Base-by-base conservation (phyloP, 176 grass and related monocot genomes). In the Bromus sterilis region DNA sequence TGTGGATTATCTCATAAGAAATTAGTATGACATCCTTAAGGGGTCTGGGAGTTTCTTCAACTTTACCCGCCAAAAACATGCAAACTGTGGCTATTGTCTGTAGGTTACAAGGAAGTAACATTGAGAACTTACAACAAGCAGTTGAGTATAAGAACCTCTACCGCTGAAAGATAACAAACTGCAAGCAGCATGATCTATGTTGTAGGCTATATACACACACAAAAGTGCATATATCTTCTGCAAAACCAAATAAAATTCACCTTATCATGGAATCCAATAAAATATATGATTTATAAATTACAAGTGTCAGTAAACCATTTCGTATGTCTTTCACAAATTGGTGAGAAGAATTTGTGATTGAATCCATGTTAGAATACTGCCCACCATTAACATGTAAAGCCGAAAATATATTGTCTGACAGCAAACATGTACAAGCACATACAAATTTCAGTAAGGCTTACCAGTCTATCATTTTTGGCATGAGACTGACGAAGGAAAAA, bases 31-130 rank as follows among this genome's bases (percentile, higher is more conserved):
- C 94, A 84, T 97, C 94, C 87, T 94, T 97, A 14, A 97, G 73
- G 18, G 91, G 83, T 74, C 85, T 86, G 46, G 91, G 85, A 18
- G 94, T 94, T 86, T 97, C 94, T 91, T 97, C 94, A 78, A 97
- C 94, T 86, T 97, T 97, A 46, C 94, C 94, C 31, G 91, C 94
- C 80, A 97, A 83, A 79, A 97, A 97, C 94, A 97, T 97, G 75
- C 94, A 97, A 80, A 97, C 89, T 36, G 94, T 97, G 40, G 94
- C 94, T 76, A 97, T 87, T 65, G 87, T 97, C 91, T 94, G 87
- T 73, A 88, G 46, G 6, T 46, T 68, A 58, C 37, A 88, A 48
- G 48, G 1, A 84, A 12, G 14, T 33, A 23, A 43, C 41, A 78
- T 21, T 78, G 78, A 71, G 9, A 74, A 30, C 5, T 68, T 79